phyloP scores from a whole-genome alignment of 2,329 filamentous ascomycete species.

The Scolecobasidium constrictum region DNA sequence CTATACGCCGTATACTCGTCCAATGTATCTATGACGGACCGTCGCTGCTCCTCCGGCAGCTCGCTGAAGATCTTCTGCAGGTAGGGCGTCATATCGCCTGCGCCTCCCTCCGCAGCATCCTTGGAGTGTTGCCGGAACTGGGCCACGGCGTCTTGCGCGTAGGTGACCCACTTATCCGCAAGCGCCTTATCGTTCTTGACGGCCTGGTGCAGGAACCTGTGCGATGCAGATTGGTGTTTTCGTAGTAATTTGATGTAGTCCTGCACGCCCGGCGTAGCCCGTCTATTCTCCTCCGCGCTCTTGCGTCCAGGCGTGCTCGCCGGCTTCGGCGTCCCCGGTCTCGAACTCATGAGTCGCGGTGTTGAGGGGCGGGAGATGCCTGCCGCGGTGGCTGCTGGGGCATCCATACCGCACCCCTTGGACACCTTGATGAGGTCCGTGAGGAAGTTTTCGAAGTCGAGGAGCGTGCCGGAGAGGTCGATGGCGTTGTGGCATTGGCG shows the following conservation, averaged over 20 bases:
- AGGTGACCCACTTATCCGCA: constrained; percentile 48
- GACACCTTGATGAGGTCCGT: constrained; percentile 55
- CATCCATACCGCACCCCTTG: constrained; percentile 22
- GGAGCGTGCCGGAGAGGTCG: constrained; percentile 58
- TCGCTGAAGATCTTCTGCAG: constrained; percentile 32
- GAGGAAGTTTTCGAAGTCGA: constrained; percentile 56
- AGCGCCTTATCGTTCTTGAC: constrained; percentile 58
- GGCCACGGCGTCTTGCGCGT: constrained; percentile 46
- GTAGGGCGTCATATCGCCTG: constrained; percentile 31
- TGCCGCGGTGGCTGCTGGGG: constrained; percentile 11
- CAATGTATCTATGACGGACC: constrained; percentile 39
- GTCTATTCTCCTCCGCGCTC: constrained; percentile 10
- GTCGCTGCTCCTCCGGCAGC: constrained; percentile 38
- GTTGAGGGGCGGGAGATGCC: neutral
- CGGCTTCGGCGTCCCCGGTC: neutral
- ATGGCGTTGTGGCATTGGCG: constrained; percentile 59
- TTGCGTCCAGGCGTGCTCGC: neutral
- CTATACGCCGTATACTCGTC: constrained; percentile 54
- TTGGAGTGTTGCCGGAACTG: constrained; percentile 36
- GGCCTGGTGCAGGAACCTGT: constrained; percentile 62
- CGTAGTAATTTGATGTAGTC: constrained; percentile 60
- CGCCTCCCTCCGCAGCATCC: constrained; percentile 15
- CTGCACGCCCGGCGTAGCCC: constrained; percentile 46
- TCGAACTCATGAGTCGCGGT: neutral
- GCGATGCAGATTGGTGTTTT: constrained; percentile 51